These are phyloP conservation scores for Eleusine coracana DNA, from an alignment of 176 grass and related monocot genomes.

Conservation along the genomic window DNA sequence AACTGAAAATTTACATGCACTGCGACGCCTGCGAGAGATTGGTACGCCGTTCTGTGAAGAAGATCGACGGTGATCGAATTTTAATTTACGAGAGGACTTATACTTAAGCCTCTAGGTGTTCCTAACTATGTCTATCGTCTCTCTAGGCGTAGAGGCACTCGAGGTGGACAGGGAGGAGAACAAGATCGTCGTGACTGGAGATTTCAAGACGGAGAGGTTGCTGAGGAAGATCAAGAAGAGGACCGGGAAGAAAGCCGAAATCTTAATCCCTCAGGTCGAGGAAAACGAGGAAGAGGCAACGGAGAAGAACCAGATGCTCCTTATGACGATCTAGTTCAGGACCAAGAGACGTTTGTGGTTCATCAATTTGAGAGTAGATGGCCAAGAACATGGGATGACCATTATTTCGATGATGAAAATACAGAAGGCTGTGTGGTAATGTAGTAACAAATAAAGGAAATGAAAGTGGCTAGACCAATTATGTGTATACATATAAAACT, in stretches of 20 bases:
- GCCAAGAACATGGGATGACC: not conserved
- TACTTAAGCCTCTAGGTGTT: not conserved
- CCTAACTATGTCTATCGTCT: not conserved
- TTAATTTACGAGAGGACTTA: not conserved
- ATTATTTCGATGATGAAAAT: conserved; percentile 49
- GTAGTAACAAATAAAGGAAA: conserved; percentile 5
- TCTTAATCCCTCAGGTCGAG: not conserved
- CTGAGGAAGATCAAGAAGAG: conserved; percentile 50
- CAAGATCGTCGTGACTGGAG: conserved; percentile 50
- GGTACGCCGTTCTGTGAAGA: conserved; percentile 37
- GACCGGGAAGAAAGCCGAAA: conserved; percentile 44
- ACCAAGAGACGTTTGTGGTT: conserved; percentile 5
- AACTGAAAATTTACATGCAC: conserved; percentile 52
- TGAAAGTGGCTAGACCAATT: not conserved
- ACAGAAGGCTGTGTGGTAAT: conserved; percentile 39
- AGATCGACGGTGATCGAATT: conserved; percentile 31
- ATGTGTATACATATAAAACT: too few relatives aligned
- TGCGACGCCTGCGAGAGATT: conserved; percentile 52
- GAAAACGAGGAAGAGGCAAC: conserved; percentile 31
- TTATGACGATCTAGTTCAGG: not conserved
- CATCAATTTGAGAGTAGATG: conserved; percentile 15
- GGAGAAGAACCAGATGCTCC: not conserved
- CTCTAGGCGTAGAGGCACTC: conserved; percentile 42
- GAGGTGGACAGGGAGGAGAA: conserved; percentile 53
- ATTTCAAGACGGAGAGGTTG: conserved; percentile 36